A percentile compares a stretch with the other conserved stretches of the same genome.
phyloP scores from a whole-genome alignment of 441 rosid genomes.

The Corymbia citriodora region DNA sequence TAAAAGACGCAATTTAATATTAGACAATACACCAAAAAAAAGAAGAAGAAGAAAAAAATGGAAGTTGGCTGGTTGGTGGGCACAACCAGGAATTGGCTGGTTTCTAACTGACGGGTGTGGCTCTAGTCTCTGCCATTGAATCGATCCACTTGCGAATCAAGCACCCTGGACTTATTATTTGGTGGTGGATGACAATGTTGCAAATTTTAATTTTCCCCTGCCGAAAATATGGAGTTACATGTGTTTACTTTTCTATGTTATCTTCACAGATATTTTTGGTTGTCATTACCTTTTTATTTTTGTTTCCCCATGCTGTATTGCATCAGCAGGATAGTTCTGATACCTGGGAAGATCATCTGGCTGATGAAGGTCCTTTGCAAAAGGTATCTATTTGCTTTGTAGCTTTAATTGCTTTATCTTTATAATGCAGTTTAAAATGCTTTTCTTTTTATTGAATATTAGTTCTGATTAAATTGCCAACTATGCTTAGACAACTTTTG shows the following conservation, averaged over 20 bases:
- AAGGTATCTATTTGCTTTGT: constrained; percentile 31
- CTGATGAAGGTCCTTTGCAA: constrained; percentile 23
- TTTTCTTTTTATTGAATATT: neutral
- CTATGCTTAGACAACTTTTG: neutral
- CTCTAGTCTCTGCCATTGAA: neutral
- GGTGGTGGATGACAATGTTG: neutral
- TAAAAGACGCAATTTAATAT: neutral
- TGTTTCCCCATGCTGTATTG: neutral
- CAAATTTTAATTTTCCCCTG: neutral
- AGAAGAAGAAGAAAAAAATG: neutral
- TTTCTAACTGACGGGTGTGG: neutral
- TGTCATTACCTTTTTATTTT: neutral
- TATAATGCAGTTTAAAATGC: neutral
- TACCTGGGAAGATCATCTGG: constrained; percentile 64
- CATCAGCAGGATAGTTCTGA: constrained; percentile 47
- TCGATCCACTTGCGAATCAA: neutral
- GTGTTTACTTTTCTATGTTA: neutral
- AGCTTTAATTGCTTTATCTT: neutral
- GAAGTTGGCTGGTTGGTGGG: neutral
- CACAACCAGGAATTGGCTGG: neutral
- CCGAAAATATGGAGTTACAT: neutral
- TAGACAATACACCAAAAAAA: neutral
- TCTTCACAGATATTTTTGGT: neutral
- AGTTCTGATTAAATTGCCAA: neutral
- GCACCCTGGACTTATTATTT: neutral